Base-by-base conservation (phyloP, 208 protist genomes). In the Porcisia deanei region DNA sequence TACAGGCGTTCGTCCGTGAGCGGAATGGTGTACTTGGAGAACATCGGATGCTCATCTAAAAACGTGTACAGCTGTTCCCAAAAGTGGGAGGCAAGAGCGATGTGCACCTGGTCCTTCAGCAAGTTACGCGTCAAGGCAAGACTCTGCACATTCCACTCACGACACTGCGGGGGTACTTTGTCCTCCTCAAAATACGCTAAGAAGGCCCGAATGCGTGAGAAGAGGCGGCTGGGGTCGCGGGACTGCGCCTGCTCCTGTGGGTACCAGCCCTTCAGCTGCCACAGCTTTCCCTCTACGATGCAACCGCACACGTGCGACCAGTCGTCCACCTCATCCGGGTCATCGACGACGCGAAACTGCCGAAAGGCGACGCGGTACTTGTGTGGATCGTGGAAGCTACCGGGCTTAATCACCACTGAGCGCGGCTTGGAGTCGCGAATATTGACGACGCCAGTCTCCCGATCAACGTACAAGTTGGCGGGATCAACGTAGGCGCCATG, bases 121-220 rank as follows among this genome's bases (percentile, higher is more conserved):
- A 82, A 69, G 71, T 91, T 88, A 18, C 91, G 89, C 18, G 86
- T 96, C 64, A 97, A 76, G 34, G 85, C 34, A 60, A 97, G 84
- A 67, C 90, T 90, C 68, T 88, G 79, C 54, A 97, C 91, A 59
- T 86, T 85, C 91, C 93, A 97, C 74, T 97, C 81, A 49, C 88
- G 85, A 58, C 87, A 76, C 71, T 88, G 89, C 47, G 76, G 74
- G 0, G 93, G 93, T 25, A 96, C 78, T 74, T 90, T 93, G 60
- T 97, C 93, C 73, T 97, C 93, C 74, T 95, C 93, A 81, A 97
- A 93, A 77, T 96, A 97, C 3, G 91, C 88, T 73, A 97, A 75
- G 71, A 95, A 97, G 39, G 90, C 93, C 52, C 87, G 85, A 30
- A 96, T 75, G 25, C 85, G 84, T 54, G 79, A 83, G 70, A 97